Base-by-base conservation (phyloP, 495 filamentous ascomycete genomes). In the Lineolata rhizophorae region DNA sequence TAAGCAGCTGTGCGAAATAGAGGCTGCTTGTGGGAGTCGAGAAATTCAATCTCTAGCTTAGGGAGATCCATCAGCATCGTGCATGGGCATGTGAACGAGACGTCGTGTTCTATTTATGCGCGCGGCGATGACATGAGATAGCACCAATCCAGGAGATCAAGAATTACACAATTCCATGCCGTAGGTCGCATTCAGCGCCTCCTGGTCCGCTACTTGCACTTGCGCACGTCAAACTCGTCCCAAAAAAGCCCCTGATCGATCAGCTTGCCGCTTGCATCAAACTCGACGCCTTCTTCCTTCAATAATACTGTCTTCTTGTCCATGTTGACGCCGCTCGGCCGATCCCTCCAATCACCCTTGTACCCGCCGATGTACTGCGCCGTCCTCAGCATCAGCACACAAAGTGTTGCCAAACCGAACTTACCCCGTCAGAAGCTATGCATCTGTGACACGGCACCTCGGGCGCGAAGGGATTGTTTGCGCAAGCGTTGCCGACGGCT, bases 401-500 rank as follows among this genome's bases (percentile, higher is more conserved):
- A 20, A 26, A 14, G 11, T 19, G 6, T 5, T 5, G 33, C n/a
- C 11, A 8, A 6, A 31, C 19, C 1, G 3, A 5, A 15, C 50
- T 41, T 35, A 51, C 50, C 11, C 54, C 54, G 14, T 44, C 50
- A 29, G 41, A 41, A 5, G 54, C 48, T 28, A 57, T 44, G 30
- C 49, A 45, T 4, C 54, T 45, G 40, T 57, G 54, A 35, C 54
- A 57, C 9, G 54, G 54, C 21, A 57, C 45, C 29, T 54, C 51
- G 0, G 53, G 53, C 20, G 52, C 50, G 32, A 57, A 57, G 4
- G 54, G 52, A 35, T 57, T 57, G 22, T 44, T 49, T n/a, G 77
- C 62, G 45, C 79, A 64, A 0, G 79, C 80, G 36, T 72, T 77
- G 8, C 81, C 81, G 2, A 91, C 72, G 2, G 81, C 81, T 1